Evolutionary conservation across 164 flowering plant genomes (phyloP), one percentile per base, ranked within the genome.

Genomic region (Tetracentron sinense): DNA sequence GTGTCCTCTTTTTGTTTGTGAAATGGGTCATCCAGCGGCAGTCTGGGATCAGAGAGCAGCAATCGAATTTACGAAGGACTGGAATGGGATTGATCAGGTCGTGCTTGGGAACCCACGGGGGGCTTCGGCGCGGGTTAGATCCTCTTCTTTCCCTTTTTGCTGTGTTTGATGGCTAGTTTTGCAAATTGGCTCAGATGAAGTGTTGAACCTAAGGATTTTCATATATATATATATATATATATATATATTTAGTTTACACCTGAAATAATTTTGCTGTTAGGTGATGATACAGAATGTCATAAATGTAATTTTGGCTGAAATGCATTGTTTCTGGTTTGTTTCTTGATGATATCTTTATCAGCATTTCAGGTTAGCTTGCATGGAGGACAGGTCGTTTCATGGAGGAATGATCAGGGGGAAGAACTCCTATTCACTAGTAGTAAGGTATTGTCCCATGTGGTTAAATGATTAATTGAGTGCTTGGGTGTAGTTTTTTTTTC

Each of bases 351-450:
- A 61, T 42, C 42, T 59, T 7, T 67, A 25, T 56, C 58, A 31
- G 53, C 66, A 22, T 61, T 78, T 15, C 78, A 94, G 98, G 90
- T 94, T 47, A 91, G 96, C 74, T 75, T 91, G 78, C 86, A 86
- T 56, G 97, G 97, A 63, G 98, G 92, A 15, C 98, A 85, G 71
- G 89, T 91, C 20, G 66, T 73, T 60, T 94, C 98, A 10, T 94
- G 97, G 98, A 81, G 86, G 75, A 89, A 81, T 70, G 85, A 82
- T 61, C 82, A 79, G 6, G 97, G 97, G 23, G 97, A 94, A 74
- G 98, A 90, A 69, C 96, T 90, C 33, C 75, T 94, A 0, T 94
- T 94, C 72, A 84, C 91, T 7, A 94, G 97, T 72, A 86, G 75
- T 56, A 94, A 94, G 98, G 98, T 94, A n/a, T n/a, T n/a, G n/a